phyloP scores from a whole-genome alignment of 1,284 basidiomycete genomes.

The Trametes versicolor region DNA sequence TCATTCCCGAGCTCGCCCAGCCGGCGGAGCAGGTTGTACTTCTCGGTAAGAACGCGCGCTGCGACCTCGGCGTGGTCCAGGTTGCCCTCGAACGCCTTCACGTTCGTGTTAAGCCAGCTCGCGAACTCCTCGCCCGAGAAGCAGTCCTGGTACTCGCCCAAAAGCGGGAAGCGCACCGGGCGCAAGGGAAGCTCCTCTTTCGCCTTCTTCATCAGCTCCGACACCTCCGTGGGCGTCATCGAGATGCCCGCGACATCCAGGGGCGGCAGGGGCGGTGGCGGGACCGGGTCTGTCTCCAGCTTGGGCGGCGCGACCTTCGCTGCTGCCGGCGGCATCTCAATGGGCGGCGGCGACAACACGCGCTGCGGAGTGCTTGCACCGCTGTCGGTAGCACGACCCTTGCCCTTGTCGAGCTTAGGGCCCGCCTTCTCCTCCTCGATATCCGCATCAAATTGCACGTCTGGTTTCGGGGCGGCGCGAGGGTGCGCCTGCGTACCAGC shows the following conservation, averaged over 20 bases:
- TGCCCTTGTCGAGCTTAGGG: conserved; percentile 80
- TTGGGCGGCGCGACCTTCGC: conserved; percentile 47
- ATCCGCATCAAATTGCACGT: conserved; percentile 49
- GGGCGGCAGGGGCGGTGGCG: conserved; percentile 55
- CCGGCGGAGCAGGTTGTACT: conserved; percentile 77
- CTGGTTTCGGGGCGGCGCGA: conserved; percentile 38
- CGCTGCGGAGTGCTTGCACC: conserved; percentile 46
- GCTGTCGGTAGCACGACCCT: conserved; percentile 67
- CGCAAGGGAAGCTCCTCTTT: conserved; percentile 70
- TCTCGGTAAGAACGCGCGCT: conserved; percentile 79
- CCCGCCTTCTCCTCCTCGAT: conserved; percentile 48
- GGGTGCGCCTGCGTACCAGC: conserved; percentile 43
- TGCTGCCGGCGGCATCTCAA: conserved; percentile 62
- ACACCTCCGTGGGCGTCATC: conserved; percentile 69
- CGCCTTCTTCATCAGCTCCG: conserved; percentile 73
- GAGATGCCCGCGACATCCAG: conserved; percentile 81
- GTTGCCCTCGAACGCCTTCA: conserved; percentile 75
- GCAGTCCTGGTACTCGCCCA: conserved; percentile 90
- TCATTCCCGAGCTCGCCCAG: conserved; percentile 85
- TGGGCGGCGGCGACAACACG: conserved; percentile 67
- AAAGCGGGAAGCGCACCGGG: conserved; percentile 77
- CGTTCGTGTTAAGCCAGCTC: conserved; percentile 75
- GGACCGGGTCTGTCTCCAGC: conserved; percentile 47
- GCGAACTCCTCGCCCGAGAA: conserved; percentile 87
- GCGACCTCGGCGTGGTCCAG: conserved; percentile 84